Percentiles rank a stretch among this genome's conserved stretches.
Evolutionary conservation across 129 eudicot species (phyloP).

Genomic region (Ambrosia trifida): DNA sequence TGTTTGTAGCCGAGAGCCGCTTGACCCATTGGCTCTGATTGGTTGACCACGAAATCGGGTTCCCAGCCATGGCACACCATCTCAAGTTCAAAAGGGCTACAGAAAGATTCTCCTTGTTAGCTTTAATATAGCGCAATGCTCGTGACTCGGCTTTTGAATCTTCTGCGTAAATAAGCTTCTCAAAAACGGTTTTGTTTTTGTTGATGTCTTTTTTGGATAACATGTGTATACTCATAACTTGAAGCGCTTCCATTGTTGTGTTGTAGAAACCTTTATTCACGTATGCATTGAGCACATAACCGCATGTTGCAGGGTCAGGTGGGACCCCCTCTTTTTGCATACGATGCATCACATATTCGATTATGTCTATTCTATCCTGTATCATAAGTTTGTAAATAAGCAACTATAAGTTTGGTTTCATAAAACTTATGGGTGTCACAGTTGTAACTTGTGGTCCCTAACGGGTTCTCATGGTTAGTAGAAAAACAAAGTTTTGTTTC

Average conservation of each 20-base stretch:
- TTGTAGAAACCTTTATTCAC: slow-evolving; percentile 41
- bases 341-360: slow-evolving; percentile 59
- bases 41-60: slow-evolving; percentile 60
- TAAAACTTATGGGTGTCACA: not conserved
- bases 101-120: slow-evolving; percentile 42
- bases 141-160: slow-evolving; percentile 49
- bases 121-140: slow-evolving; percentile 44
- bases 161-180: slow-evolving; percentile 57
- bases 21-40: slow-evolving; percentile 64
- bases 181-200: slow-evolving; percentile 37
- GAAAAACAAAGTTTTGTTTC: not conserved
- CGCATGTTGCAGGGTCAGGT: slow-evolving; percentile 70
- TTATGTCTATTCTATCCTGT: slow-evolving; percentile 68
- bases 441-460: no score
- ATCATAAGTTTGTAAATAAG: not conserved
- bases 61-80: slow-evolving; percentile 66
- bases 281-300: slow-evolving; percentile 61
- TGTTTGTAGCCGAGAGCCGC: slow-evolving; percentile 47
- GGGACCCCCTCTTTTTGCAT: slow-evolving; percentile 61
- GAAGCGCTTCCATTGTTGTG: slow-evolving; percentile 89
- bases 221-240: slow-evolving; percentile 82
- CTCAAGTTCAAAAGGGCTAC: slow-evolving; percentile 67
- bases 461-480: no score
- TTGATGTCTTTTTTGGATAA: slow-evolving; percentile 47
- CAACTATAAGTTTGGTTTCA: not conserved